phyloP scores from a whole-genome alignment of 2,329 filamentous ascomycete species.

The Acrodontium crateriforme region DNA sequence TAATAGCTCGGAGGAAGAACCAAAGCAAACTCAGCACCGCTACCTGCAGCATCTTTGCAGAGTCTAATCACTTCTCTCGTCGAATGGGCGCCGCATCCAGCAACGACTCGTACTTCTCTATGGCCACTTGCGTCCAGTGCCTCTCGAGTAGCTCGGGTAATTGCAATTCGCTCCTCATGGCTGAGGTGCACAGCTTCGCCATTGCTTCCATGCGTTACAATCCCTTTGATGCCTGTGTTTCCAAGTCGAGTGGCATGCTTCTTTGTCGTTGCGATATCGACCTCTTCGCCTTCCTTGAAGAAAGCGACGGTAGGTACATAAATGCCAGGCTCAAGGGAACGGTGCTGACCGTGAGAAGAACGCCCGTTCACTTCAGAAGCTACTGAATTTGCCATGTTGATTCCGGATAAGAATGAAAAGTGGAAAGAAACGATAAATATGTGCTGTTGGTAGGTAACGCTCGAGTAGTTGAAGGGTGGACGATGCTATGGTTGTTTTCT shows the following conservation, averaged over 20 bases:
- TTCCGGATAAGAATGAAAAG: too few relatives aligned
- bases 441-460: too few relatives aligned
- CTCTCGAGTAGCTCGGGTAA: constrained; percentile 55
- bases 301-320: constrained; percentile 33
- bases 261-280: constrained; percentile 27
- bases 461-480: too few relatives aligned
- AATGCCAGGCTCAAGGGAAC: constrained; percentile 28
- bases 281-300: constrained; percentile 29
- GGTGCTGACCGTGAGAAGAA: too few relatives aligned
- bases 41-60: constrained; percentile 52
- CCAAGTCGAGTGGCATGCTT: constrained; percentile 53
- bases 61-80: constrained; percentile 58
- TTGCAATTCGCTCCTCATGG: constrained; percentile 52
- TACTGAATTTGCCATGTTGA: too few relatives aligned
- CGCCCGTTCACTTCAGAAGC: too few relatives aligned
- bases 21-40: constrained; percentile 62
- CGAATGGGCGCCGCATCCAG: constrained; percentile 61
- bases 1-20: constrained; percentile 69
- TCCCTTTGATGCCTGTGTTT: constrained; percentile 53
- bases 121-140: constrained; percentile 56
- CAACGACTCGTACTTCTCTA: constrained; percentile 54
- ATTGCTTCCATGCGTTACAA: constrained; percentile 69
- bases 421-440: too few relatives aligned
- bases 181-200: constrained; percentile 70
- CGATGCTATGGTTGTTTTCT: too few relatives aligned